phyloP scores from a whole-genome alignment of 441 rosid genomes.

The Erysimum pusillum region DNA sequence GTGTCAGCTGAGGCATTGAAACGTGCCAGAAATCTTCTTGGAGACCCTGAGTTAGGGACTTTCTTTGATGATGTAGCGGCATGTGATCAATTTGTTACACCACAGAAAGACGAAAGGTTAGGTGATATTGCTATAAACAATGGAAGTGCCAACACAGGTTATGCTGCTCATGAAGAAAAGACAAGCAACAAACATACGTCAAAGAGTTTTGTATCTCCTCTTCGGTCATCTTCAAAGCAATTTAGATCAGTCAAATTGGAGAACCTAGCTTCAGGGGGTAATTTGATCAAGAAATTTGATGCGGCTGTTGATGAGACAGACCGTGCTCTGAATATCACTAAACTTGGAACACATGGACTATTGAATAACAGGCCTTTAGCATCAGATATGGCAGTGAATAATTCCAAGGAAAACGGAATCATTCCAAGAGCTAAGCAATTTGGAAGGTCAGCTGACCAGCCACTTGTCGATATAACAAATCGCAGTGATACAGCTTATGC shows the following conservation, averaged over 20 bases:
- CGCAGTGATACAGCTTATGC: constrained; percentile 40
- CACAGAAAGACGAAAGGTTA: constrained; percentile 45
- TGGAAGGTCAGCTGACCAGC: constrained; percentile 56
- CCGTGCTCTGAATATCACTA: constrained; percentile 41
- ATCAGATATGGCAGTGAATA: constrained; percentile 34
- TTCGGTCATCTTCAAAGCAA: constrained; percentile 58
- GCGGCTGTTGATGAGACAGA: constrained; percentile 55
- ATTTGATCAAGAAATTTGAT: constrained; percentile 62
- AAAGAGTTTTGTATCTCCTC: constrained; percentile 68
- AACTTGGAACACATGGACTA: constrained; percentile 47
- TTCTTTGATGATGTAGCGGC: constrained; percentile 58
- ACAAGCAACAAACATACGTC: constrained; percentile 54
- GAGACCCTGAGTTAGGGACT: constrained; percentile 81
- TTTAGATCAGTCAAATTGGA: constrained; percentile 48
- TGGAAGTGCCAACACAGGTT: constrained; percentile 51
- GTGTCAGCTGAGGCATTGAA: constrained; percentile 85
- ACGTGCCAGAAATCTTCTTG: constrained; percentile 95
- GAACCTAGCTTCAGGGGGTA: constrained; percentile 51
- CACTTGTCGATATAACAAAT: constrained; percentile 79
- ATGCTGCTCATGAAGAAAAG: constrained; percentile 52
- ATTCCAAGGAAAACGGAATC: constrained; percentile 47
- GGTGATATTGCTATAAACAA: constrained; percentile 51
- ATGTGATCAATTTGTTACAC: constrained; percentile 51
- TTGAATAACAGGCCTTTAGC: constrained; percentile 39
- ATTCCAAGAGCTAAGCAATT: constrained; percentile 46